Evolutionary conservation across 2,329 filamentous ascomycete genomes (phyloP).

Genomic region (Fusarium sp.): DNA sequence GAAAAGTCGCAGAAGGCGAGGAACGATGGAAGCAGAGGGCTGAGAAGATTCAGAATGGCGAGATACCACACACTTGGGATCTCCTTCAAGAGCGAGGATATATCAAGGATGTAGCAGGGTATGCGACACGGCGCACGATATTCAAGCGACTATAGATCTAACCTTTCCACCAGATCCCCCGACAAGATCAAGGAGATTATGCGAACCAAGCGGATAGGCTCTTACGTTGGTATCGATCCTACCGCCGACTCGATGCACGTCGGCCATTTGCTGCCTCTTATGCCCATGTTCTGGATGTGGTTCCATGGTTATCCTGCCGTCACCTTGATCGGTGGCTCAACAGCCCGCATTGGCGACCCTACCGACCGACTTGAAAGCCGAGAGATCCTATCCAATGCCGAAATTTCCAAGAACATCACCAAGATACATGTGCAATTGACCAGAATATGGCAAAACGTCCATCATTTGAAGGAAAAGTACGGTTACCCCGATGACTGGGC

Average conservation of each 20-base stretch:
- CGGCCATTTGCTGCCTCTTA: slow-evolving; percentile 84
- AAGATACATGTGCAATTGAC: slow-evolving; percentile 80
- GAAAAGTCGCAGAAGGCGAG: slow-evolving; percentile 61
- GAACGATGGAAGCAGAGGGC: slow-evolving; percentile 66
- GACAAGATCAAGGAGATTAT: slow-evolving; percentile 74
- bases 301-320: slow-evolving; percentile 79
- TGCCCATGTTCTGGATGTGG: slow-evolving; percentile 89
- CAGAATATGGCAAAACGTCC: slow-evolving; percentile 82
- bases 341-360: slow-evolving; percentile 84
- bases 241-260: slow-evolving; percentile 85
- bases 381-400: slow-evolving; percentile 64
- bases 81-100: slow-evolving; percentile 80
- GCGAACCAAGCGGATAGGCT: slow-evolving; percentile 75
- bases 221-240: slow-evolving; percentile 87
- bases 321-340: slow-evolving; percentile 80
- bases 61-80: slow-evolving; percentile 70
- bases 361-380: slow-evolving; percentile 77
- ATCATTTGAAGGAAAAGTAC: slow-evolving; percentile 74
- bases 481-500: slow-evolving; percentile 75
- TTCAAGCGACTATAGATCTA: slow-evolving; percentile 9
- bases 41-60: slow-evolving; percentile 64
- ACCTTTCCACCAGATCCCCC: slow-evolving; percentile 56
- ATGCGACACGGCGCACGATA: slow-evolving; percentile 49
- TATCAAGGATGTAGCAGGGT: slow-evolving; percentile 83
- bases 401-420: slow-evolving; percentile 74